Evolutionary conservation across 768 basidiomycete species (phyloP).

Genomic region (Boletus tomentosulus): DNA sequence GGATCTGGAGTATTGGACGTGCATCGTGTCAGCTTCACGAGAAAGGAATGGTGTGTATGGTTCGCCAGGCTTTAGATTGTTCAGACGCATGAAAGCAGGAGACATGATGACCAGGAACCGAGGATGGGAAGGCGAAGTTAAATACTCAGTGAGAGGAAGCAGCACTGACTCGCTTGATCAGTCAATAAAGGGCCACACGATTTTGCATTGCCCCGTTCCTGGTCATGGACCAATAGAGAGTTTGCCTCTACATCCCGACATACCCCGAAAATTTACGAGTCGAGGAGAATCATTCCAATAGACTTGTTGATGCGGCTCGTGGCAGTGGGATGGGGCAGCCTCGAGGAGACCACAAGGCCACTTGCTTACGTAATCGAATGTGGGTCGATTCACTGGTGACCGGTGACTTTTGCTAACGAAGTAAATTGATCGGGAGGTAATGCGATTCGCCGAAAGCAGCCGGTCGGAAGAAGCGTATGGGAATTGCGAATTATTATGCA

Average conservation of each 20-base stretch:
- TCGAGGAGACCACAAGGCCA: slow-evolving; percentile 15
- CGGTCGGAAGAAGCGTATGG: not conserved
- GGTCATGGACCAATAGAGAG: slow-evolving; percentile 15
- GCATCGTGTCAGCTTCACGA: slow-evolving; percentile 1
- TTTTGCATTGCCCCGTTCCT: slow-evolving; percentile 14
- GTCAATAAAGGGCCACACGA: slow-evolving; percentile 5
- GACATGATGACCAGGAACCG: slow-evolving; percentile 4
- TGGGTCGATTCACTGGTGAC: not conserved
- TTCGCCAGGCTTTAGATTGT: not conserved
- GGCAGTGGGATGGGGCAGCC: slow-evolving; percentile 21
- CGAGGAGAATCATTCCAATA: slow-evolving; percentile 9
- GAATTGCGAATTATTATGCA: not conserved
- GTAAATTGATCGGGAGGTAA: not conserved
- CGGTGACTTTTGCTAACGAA: not conserved
- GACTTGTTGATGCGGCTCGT: slow-evolving; percentile 8
- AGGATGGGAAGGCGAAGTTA: slow-evolving; percentile 7
- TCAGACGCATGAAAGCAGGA: slow-evolving; percentile 6
- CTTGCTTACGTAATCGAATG: slow-evolving; percentile 7
- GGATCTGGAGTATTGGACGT: slow-evolving; percentile 12
- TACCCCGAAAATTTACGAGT: slow-evolving; percentile 12
- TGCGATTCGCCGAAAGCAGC: not conserved
- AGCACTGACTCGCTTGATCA: slow-evolving; percentile 8
- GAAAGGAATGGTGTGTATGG: not conserved
- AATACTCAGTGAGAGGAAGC: slow-evolving; percentile 10
- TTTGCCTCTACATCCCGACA: slow-evolving; percentile 14